Percentiles rank a stretch among this genome's conserved stretches.
phyloP scores from a whole-genome alignment of 306 rosid genomes.

The Cicer pinnatifidum region DNA sequence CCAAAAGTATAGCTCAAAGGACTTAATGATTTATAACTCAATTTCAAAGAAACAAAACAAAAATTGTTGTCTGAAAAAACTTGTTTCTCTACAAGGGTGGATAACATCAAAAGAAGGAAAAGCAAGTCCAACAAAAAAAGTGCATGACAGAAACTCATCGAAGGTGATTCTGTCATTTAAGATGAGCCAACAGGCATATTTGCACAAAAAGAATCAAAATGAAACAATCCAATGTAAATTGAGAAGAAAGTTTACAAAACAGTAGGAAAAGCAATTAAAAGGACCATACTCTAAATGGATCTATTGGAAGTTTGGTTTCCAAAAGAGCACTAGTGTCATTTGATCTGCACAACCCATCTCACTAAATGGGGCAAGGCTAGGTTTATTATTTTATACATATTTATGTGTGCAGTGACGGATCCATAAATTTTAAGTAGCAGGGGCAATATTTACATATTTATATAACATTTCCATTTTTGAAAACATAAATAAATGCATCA shows the following conservation, averaged over 20 bases:
- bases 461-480: no score
- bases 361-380: slow-evolving; percentile 4
- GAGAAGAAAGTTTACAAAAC: slow-evolving; percentile 9
- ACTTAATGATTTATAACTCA: slow-evolving; percentile 15
- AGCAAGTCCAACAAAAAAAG: neutral
- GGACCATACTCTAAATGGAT: slow-evolving; percentile 24
- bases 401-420: neutral
- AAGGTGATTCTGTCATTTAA: slow-evolving; percentile 4
- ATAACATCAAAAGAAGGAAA: slow-evolving; percentile 9
- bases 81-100: neutral
- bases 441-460: no score
- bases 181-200: slow-evolving; percentile 8
- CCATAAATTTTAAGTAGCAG: no score
- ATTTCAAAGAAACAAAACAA: slow-evolving; percentile 7
- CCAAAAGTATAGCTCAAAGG: neutral
- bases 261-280: slow-evolving; percentile 20
- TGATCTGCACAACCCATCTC: slow-evolving; percentile 7
- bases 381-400: neutral
- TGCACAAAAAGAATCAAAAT: slow-evolving; percentile 22
- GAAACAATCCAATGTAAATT: slow-evolving; percentile 9
- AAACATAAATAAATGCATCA: no score
- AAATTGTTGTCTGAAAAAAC: slow-evolving; percentile 33
- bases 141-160: slow-evolving; percentile 32
- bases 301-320: slow-evolving; percentile 21
- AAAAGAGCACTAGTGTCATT: slow-evolving; percentile 1